Conservation (phyloP, 805 yeast species). For the Priceomyces castillae region DNA sequence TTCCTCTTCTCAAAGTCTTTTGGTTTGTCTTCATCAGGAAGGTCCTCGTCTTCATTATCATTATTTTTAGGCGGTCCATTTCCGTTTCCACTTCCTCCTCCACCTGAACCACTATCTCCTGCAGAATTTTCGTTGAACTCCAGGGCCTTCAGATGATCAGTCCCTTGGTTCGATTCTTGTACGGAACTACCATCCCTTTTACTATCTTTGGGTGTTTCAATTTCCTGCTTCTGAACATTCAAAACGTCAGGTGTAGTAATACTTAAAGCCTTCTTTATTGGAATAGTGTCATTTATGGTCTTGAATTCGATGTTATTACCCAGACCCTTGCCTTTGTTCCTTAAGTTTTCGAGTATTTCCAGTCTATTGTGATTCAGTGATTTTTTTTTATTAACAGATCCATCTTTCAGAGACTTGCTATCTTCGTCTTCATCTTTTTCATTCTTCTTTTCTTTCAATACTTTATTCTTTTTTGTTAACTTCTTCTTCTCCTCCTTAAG, state of each 20-base stretch:
- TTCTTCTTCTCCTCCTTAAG: constrained; percentile 26
- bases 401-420: constrained; percentile 5
- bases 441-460: constrained; percentile 11
- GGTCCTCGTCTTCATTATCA: constrained; percentile 3
- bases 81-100: constrained; percentile 11
- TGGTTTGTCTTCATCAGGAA: constrained; percentile 4
- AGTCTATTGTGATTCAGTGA: too few relatives aligned
- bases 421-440: constrained; percentile 7
- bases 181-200: neutral
- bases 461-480: constrained; percentile 20
- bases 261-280: constrained; percentile 9
- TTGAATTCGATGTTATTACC: too few relatives aligned
- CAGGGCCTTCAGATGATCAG: neutral
- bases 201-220: neutral
- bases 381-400: too few relatives aligned
- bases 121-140: neutral
- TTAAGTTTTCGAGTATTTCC: too few relatives aligned
- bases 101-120: constrained; percentile 2
- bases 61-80: constrained; percentile 7
- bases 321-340: constrained; percentile 3
- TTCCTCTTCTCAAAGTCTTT: constrained; percentile 12
- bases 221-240: constrained; percentile 3
- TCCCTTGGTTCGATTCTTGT: neutral
- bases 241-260: constrained; percentile 5
- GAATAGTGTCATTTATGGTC: constrained; percentile 11